phyloP scores from a whole-genome alignment of 2,329 filamentous ascomycete genomes.

The Colletotrichum musae region DNA sequence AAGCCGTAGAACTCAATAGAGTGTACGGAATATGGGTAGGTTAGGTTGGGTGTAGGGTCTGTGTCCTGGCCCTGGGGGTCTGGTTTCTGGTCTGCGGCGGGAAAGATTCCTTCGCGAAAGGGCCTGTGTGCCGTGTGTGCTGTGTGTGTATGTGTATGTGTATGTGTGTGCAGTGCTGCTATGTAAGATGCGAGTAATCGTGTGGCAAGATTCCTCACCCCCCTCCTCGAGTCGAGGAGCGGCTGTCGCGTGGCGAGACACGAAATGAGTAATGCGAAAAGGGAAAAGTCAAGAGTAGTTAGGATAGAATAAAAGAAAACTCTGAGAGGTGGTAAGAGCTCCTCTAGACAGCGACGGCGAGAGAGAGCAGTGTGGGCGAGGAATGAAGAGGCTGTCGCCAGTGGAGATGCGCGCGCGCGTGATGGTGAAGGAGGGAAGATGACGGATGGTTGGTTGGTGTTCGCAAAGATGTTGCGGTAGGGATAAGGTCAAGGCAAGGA shows the following conservation, averaged over 20 bases:
- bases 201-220: conserved; percentile 27
- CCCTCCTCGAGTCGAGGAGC: not conserved
- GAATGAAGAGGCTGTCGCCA: conserved; percentile 34
- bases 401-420: conserved; percentile 36
- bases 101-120: conserved; percentile 31
- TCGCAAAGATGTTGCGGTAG: conserved; percentile 37
- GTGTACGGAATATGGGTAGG: not conserved
- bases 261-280: not conserved
- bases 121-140: conserved; percentile 22
- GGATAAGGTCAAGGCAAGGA: conserved; percentile 12
- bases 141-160: no score
- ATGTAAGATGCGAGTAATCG: conserved; percentile 26
- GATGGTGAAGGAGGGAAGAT: conserved; percentile 41
- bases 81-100: conserved; percentile 18
- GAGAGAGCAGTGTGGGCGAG: conserved; percentile 12
- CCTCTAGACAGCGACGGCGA: conserved; percentile 7
- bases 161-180: not conserved
- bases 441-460: conserved; percentile 41
- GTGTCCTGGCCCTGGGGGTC: conserved; percentile 25
- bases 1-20: conserved; percentile 39
- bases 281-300: not conserved
- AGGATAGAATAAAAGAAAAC: not conserved
- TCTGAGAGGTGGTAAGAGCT: not conserved
- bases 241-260: conserved; percentile 9
- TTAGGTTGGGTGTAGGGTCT: conserved; percentile 23